phyloP scores from a whole-genome alignment of 2,329 filamentous ascomycete genomes.

The Pleomassaria siparia region DNA sequence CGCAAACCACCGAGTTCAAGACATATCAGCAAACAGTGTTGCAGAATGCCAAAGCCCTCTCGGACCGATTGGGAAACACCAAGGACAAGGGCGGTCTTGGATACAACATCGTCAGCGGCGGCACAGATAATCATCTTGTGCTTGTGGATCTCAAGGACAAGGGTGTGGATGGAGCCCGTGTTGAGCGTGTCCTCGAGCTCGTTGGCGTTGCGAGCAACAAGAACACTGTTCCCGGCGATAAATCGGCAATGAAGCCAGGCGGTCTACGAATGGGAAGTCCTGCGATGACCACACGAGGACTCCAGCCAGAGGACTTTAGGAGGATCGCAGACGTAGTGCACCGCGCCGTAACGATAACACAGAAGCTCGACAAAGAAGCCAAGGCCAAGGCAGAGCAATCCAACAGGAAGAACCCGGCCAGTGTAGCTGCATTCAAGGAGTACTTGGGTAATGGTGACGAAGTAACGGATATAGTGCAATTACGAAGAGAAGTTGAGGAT shows the following conservation, averaged over 20 bases:
- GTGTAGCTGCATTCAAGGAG: slow-evolving; percentile 45
- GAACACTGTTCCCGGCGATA: slow-evolving; percentile 97
- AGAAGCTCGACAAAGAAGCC: slow-evolving; percentile 44
- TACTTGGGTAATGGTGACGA: slow-evolving; percentile 45
- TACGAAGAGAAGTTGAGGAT: slow-evolving; percentile 45
- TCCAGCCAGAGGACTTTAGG: slow-evolving; percentile 89
- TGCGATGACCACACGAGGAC: slow-evolving; percentile 95
- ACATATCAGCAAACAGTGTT: slow-evolving; percentile 92
- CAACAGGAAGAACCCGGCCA: slow-evolving; percentile 42
- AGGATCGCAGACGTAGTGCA: slow-evolving; percentile 53
- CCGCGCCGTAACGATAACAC: slow-evolving; percentile 45
- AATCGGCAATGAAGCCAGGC: slow-evolving; percentile 90
- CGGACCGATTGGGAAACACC: slow-evolving; percentile 69
- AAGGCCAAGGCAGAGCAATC: slow-evolving; percentile 41
- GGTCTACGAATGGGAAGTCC: slow-evolving; percentile 96
- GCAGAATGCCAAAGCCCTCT: slow-evolving; percentile 88
- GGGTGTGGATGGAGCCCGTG: slow-evolving; percentile 86
- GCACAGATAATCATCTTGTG: slow-evolving; percentile 97
- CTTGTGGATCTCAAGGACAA: slow-evolving; percentile 89
- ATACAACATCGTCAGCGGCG: slow-evolving; percentile 92
- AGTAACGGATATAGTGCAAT: slow-evolving; percentile 44
- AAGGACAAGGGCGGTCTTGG: slow-evolving; percentile 70
- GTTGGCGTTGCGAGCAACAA: slow-evolving; percentile 99
- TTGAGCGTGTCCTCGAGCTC: slow-evolving; percentile 94
- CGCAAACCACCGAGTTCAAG: slow-evolving; percentile 85